Evolutionary conservation across 1,284 basidiomycete genomes (phyloP).

Genomic region (Mycena sp.): DNA sequence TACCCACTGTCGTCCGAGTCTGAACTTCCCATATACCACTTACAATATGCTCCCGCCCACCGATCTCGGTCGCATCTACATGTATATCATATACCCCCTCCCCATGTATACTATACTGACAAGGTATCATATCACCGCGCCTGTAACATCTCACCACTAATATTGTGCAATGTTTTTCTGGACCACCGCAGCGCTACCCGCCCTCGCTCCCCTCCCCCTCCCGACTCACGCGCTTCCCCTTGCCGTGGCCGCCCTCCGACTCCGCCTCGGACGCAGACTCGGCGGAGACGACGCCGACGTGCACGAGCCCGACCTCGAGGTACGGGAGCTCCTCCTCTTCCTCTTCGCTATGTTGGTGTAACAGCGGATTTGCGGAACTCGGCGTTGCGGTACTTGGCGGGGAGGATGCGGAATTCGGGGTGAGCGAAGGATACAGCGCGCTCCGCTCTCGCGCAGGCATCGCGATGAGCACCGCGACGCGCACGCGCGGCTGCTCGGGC

Average conservation of each 20-base stretch:
- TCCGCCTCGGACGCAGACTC: neutral
- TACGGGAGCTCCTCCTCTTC: slow-evolving; percentile 56
- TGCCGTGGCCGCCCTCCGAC: neutral
- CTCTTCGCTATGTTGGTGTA: slow-evolving; percentile 23
- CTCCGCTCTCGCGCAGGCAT: slow-evolving; percentile 51
- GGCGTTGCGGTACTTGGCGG: neutral
- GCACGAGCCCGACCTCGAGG: slow-evolving; percentile 58
- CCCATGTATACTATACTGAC: too few species aligned
- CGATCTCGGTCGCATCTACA: too few species aligned
- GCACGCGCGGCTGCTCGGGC: slow-evolving; percentile 37
- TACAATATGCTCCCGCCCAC: too few species aligned
- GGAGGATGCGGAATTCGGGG: neutral
- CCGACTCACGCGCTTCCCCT: neutral
- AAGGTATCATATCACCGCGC: too few species aligned
- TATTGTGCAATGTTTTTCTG: too few species aligned
- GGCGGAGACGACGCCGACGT: slow-evolving; percentile 42
- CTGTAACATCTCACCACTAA: too few species aligned
- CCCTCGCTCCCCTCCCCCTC: neutral
- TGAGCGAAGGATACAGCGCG: neutral
- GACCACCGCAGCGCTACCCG: neutral
- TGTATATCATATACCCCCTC: too few species aligned
- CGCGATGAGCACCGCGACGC: slow-evolving; percentile 61
- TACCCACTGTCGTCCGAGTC: too few species aligned
- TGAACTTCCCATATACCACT: too few species aligned
- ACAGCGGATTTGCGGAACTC: too few species aligned